A percentile compares a stretch with the other conserved stretches of the same genome.
These are phyloP conservation scores for Trichoderma sp. DNA, from an alignment of 2,329 filamentous ascomycete species.

Conservation along the genomic window DNA sequence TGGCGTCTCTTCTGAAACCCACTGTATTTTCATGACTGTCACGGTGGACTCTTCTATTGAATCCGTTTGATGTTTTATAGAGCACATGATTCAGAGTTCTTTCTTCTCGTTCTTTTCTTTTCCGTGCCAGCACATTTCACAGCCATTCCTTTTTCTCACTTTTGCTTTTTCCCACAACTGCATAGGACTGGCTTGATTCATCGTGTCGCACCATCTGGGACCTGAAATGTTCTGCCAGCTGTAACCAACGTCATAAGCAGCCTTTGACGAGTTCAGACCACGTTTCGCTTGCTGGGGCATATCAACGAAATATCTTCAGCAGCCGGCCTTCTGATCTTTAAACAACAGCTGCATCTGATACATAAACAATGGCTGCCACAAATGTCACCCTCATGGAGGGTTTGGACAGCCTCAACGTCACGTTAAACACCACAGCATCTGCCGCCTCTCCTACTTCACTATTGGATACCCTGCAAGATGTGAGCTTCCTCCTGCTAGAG, in stretches of 20 bases:
- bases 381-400: constrained; percentile 29
- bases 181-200: too few relatives aligned
- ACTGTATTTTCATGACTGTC: background rate
- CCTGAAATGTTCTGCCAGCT: background rate
- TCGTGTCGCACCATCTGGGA: background rate
- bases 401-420: constrained; percentile 36
- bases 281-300: constrained; percentile 11
- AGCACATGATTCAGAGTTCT: background rate
- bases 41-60: too few relatives aligned
- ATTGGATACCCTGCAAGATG: constrained; percentile 37
- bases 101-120: background rate
- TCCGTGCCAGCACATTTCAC: background rate
- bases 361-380: constrained; percentile 25
- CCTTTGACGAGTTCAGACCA: constrained; percentile 13
- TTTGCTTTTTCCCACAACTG: background rate
- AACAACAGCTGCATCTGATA: background rate
- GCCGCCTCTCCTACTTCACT: constrained; percentile 27
- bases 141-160: background rate
- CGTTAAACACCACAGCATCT: constrained; percentile 27
- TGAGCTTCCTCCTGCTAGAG: constrained; percentile 49
- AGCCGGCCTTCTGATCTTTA: background rate
- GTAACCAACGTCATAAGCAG: background rate
- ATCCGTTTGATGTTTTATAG: background rate
- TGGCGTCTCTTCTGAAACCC: background rate
- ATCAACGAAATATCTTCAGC: background rate